phyloP scores from a whole-genome alignment of 2,329 filamentous ascomycete species.

The Graphilbum fragrans region DNA sequence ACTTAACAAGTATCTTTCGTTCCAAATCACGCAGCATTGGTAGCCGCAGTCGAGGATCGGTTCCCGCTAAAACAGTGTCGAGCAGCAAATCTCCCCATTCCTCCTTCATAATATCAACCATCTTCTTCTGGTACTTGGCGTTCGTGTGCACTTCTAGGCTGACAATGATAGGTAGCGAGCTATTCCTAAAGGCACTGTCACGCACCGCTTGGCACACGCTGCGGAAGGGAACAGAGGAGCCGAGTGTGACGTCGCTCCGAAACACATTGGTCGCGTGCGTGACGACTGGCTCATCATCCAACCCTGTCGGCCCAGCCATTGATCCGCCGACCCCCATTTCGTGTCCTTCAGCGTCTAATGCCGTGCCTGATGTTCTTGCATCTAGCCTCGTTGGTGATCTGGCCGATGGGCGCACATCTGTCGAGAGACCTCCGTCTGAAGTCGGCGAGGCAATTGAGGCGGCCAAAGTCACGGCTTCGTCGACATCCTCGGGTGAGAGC shows the following conservation, averaged over 20 bases:
- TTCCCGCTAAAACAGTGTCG: slow-evolving; percentile 38
- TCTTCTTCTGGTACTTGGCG: slow-evolving; percentile 71
- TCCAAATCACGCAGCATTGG: slow-evolving; percentile 60
- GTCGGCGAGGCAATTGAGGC: no score
- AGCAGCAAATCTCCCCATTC: slow-evolving; percentile 70
- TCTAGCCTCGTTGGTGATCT: no score
- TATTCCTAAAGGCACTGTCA: slow-evolving; percentile 65
- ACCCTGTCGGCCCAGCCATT: no score
- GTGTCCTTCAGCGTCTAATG: no score
- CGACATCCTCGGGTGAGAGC: not conserved
- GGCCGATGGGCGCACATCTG: no score
- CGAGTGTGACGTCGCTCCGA: slow-evolving; percentile 55
- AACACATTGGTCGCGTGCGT: slow-evolving; percentile 44
- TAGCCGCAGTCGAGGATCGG: slow-evolving; percentile 41
- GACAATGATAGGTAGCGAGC: slow-evolving; percentile 73
- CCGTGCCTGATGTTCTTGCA: no score
- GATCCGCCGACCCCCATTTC: no score
- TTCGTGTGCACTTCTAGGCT: slow-evolving; percentile 86
- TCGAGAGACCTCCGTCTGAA: no score
- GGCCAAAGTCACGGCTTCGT: not conserved
- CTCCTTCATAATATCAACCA: slow-evolving; percentile 89
- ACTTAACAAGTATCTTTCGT: slow-evolving; percentile 74
- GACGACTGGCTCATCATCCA: slow-evolving; percentile 59
- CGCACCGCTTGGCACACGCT: slow-evolving; percentile 73
- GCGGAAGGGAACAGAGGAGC: slow-evolving; percentile 74